phyloP scores from a whole-genome alignment of 2,329 filamentous ascomycete genomes.

The Ophiostoma montium region DNA sequence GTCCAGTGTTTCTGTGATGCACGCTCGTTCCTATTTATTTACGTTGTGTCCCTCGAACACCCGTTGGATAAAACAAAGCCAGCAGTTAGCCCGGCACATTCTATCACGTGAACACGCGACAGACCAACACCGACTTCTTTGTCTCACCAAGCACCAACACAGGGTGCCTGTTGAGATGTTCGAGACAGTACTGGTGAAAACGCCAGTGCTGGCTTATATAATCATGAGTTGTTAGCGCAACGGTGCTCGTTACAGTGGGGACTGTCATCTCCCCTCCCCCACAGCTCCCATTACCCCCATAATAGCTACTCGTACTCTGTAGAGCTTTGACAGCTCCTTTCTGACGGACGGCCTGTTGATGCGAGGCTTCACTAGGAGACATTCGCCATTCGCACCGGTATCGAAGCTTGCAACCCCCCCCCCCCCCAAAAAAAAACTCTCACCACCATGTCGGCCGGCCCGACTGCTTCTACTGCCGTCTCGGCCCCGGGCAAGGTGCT shows the following conservation, averaged over 20 bases:
- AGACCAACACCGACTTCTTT: neutral
- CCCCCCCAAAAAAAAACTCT: neutral
- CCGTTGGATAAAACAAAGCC: too few relatives aligned
- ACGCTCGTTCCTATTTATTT: neutral
- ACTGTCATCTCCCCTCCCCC: neutral
- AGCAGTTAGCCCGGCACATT: neutral
- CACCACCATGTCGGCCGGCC: conserved; percentile 6
- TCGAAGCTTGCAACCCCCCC: too few relatives aligned
- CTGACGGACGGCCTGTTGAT: neutral
- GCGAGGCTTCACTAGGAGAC: neutral
- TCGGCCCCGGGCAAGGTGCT: conserved; percentile 96
- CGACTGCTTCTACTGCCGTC: conserved; percentile 37
- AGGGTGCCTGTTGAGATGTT: too few relatives aligned
- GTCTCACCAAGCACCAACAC: neutral
- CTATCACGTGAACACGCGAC: neutral
- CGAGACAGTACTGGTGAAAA: too few relatives aligned
- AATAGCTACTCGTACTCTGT: conserved; percentile 6
- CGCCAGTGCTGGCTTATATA: neutral
- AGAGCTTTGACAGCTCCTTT: neutral
- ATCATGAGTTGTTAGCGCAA: neutral
- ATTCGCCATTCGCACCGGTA: neutral
- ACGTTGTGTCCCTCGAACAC: neutral
- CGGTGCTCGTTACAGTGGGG: neutral
- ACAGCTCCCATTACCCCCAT: neutral
- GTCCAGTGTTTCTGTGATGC: too few relatives aligned